Evolutionary conservation across 192 early-diverging fungal genomes (phyloP).

Genomic region (Entomortierella beljakovae): DNA sequence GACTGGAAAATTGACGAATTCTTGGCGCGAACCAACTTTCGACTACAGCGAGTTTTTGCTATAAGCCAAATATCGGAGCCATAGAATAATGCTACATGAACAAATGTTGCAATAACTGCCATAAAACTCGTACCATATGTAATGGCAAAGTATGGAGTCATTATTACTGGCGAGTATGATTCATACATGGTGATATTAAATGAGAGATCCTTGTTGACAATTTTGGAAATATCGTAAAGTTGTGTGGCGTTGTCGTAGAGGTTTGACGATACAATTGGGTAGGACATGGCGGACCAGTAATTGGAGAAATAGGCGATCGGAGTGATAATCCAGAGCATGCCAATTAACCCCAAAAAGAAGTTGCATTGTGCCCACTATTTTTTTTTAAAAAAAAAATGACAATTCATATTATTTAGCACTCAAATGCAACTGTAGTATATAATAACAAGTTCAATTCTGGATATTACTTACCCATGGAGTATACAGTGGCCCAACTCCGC

Average conservation of each 20-base stretch:
- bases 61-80: constrained; percentile 66
- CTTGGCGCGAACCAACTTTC: not conserved
- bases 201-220: constrained; percentile 33
- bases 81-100: constrained; percentile 75
- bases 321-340: constrained; percentile 76
- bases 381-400: not conserved
- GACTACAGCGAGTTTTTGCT: constrained; percentile 23
- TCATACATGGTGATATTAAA: constrained; percentile 60
- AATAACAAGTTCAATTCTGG: too few species aligned
- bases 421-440: not conserved
- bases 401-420: not conserved
- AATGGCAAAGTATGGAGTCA: constrained; percentile 61
- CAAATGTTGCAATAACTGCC: constrained; percentile 65
- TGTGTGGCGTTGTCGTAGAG: constrained; percentile 33
- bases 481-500: constrained; percentile 39
- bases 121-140: constrained; percentile 68
- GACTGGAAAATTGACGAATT: not conserved
- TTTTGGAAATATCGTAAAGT: constrained; percentile 35
- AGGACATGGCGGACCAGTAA: constrained; percentile 62
- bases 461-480: constrained; percentile 41
- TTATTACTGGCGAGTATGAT: constrained; percentile 55
- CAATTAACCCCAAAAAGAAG: constrained; percentile 70
- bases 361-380: constrained; percentile 71
- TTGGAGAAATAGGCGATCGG: constrained; percentile 75
- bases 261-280: constrained; percentile 49